phyloP scores from a whole-genome alignment of 2,329 filamentous ascomycete species.

The Coniochaeta sp. region DNA sequence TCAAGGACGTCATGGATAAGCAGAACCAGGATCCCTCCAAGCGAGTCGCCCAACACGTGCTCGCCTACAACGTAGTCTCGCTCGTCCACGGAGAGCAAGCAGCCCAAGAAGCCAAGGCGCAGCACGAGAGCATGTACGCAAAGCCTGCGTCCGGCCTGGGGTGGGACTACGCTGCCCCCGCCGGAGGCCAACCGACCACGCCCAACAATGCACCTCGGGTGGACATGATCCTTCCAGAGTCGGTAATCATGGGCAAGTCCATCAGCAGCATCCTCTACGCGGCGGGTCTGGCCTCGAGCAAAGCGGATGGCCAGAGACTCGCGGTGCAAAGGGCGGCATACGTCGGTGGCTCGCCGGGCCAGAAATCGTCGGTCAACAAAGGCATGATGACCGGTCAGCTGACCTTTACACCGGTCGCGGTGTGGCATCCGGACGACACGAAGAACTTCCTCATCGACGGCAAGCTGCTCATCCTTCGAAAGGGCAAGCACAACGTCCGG shows the following conservation, averaged over 20 bases:
- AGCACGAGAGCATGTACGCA: constrained; percentile 44
- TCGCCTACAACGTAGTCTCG: constrained; percentile 75
- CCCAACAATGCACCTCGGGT: constrained; percentile 40
- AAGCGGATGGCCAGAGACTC: constrained; percentile 51
- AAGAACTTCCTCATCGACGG: constrained; percentile 53
- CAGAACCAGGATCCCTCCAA: constrained; percentile 62
- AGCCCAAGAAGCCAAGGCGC: constrained; percentile 53
- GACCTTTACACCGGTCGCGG: constrained; percentile 53
- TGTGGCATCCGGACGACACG: constrained; percentile 50
- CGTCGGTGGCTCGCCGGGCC: constrained; percentile 45
- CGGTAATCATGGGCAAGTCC: constrained; percentile 44
- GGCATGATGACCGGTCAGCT: constrained; percentile 30
- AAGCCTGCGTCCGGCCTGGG: constrained; percentile 11
- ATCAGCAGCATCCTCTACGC: constrained; percentile 54
- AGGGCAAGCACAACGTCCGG: constrained; percentile 56
- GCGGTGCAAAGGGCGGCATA: constrained; percentile 50
- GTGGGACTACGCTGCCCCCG: constrained; percentile 5
- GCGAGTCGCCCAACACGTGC: constrained; percentile 71
- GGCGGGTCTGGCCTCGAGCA: constrained; percentile 48
- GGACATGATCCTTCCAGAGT: constrained; percentile 51
- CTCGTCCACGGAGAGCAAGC: constrained; percentile 65
- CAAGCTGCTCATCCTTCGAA: constrained; percentile 51
- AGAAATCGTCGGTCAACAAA: constrained; percentile 16
- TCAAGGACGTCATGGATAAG: constrained; percentile 57
- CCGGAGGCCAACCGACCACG: constrained; percentile 13